These are phyloP conservation scores for Colletotrichum sp. DNA, from an alignment of 2,329 filamentous ascomycete genomes.

Conservation along the genomic window DNA sequence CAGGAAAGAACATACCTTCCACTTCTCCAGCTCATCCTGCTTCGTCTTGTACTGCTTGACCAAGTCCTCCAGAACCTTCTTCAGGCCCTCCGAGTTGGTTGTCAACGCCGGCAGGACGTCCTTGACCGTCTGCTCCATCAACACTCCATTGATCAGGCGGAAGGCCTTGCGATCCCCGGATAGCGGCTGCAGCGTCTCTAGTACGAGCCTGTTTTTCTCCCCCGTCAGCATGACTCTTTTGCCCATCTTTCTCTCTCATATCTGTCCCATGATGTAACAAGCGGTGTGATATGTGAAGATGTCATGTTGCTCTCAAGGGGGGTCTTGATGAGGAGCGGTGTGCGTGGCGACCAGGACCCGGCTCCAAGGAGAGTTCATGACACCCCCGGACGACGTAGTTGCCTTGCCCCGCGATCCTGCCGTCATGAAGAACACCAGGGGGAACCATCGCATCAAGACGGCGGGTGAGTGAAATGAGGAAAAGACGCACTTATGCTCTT, in stretches of 20 bases:
- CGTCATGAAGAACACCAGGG: background rate
- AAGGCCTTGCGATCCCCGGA: conserved; percentile 92
- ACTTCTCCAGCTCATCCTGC: conserved; percentile 94
- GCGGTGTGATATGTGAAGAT: conserved; percentile 11
- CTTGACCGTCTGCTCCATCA: conserved; percentile 91
- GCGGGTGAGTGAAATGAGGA: conserved; percentile 8
- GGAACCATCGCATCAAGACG: background rate
- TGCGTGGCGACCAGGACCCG: conserved; percentile 21
- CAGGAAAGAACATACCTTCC: conserved; percentile 75
- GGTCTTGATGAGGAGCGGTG: conserved; percentile 13
- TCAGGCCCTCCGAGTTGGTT: conserved; percentile 92
- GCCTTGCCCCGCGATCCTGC: background rate
- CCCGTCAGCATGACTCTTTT: background rate
- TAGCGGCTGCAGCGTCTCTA: conserved; percentile 88
- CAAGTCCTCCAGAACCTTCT: conserved; percentile 91
- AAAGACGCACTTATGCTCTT: conserved; percentile 90
- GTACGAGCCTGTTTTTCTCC: conserved; percentile 73
- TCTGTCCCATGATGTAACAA: background rate
- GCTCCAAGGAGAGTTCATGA: background rate
- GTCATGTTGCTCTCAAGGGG: background rate
- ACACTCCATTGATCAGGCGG: conserved; percentile 96
- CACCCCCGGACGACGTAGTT: background rate
- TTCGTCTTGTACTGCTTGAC: conserved; percentile 96
- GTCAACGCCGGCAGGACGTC: conserved; percentile 90
- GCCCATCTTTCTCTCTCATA: background rate